Base-by-base conservation (phyloP, 805 yeast genomes). In the Metschnikowia picachoensis region DNA sequence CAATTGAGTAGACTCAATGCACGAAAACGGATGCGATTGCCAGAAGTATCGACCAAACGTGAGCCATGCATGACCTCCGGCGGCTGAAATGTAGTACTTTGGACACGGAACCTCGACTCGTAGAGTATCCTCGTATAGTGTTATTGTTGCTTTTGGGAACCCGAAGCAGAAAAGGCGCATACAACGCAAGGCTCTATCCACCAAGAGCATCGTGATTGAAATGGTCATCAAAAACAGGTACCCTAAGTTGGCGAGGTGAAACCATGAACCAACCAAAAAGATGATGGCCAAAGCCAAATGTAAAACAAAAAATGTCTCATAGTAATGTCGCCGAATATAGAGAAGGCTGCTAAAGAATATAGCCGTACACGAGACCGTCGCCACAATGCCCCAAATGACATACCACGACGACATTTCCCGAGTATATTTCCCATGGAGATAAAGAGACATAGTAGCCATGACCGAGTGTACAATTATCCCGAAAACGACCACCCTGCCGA, bases 21-120 rank as follows among this genome's bases (percentile, higher is more conserved):
- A 61, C 0, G 90, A 81, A 63, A 86, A 84, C 3, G 91, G 91
- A 59, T 85, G 89, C 3, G 84, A 77, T 60, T 85, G 87, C 82
- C 83, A 82, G 30, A 42, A 31, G 16, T 36, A 35, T 58, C 82
- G 78, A 43, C 82, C 50, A 60, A 84, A 80, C 61, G 82, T 75
- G 33, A 86, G 61, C 55, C 70, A 84, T 1, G 73, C 80, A 58
- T 66, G 79, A 8, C 76, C 69, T 13, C 87, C 87, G 1, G 88
- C 83, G 41, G 57, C 64, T 15, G 73, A 65, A 32, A 66, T 65
- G 72, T 82, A 77, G 39, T 55, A 57, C 7, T 55, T 58, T n/a
- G 87, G 84, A 54, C 73, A 73, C 16, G 69, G 60, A 16, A 78
- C 62, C 1, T 69, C 61, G 36, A 80, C 70, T 53, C 67, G 76